Evolutionary conservation across 495 filamentous ascomycete genomes (phyloP).

Genomic region (Penicillium chermesinum): DNA sequence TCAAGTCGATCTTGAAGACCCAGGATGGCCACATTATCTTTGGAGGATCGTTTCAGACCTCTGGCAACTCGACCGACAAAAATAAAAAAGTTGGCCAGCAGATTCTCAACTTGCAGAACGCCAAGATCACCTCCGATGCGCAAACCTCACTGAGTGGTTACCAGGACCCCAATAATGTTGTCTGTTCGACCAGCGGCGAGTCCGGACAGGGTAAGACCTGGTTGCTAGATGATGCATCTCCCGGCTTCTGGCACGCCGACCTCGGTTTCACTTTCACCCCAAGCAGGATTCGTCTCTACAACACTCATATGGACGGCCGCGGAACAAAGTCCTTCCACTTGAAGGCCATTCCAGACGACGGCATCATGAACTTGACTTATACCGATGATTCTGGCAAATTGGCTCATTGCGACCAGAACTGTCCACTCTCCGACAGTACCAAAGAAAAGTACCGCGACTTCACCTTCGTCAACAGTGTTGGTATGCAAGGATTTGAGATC

Average conservation of each 20-base stretch:
- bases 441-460: constrained; percentile 77
- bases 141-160: constrained; percentile 59
- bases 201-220: constrained; percentile 72
- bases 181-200: constrained; percentile 66
- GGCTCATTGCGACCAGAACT: constrained; percentile 66
- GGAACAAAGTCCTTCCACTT: constrained; percentile 84
- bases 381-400: constrained; percentile 64
- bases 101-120: constrained; percentile 75
- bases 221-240: constrained; percentile 72
- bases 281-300: constrained; percentile 82
- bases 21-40: constrained; percentile 82
- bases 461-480: constrained; percentile 77
- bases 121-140: constrained; percentile 62
- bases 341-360: constrained; percentile 73
- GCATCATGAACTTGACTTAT: constrained; percentile 96
- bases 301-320: constrained; percentile 78
- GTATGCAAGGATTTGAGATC: constrained; percentile 83
- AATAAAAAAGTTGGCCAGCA: constrained; percentile 59
- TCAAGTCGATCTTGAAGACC: constrained; percentile 76
- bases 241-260: constrained; percentile 79
- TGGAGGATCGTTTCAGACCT: constrained; percentile 82
- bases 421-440: constrained; percentile 67
- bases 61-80: constrained; percentile 67
- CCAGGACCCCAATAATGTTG: constrained; percentile 69
- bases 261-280: constrained; percentile 80